Conservation (phyloP, 768 basidiomycete species). For the Amanita pallidorosea region DNA sequence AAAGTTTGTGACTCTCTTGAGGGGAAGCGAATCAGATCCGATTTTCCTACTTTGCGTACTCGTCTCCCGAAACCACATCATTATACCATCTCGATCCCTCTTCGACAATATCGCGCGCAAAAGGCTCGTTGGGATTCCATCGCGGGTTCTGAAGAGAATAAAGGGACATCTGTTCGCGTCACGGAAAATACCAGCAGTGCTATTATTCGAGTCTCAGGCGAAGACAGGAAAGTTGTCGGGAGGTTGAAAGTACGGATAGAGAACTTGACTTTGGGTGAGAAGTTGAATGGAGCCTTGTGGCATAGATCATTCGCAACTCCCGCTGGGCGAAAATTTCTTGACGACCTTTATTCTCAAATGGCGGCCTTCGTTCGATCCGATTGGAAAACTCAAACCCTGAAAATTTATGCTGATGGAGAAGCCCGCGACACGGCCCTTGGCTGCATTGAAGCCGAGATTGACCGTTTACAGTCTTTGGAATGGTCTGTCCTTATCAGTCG, state of each 20-base stretch:
- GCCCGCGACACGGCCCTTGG: slow-evolving; percentile 30
- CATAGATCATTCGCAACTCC: slow-evolving; percentile 28
- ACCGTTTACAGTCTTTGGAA: slow-evolving; percentile 33
- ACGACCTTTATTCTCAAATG: slow-evolving; percentile 20
- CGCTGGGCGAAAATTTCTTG: slow-evolving; percentile 23
- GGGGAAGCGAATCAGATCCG: slow-evolving; percentile 16
- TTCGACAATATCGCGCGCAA: slow-evolving; percentile 41
- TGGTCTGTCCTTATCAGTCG: slow-evolving; percentile 26
- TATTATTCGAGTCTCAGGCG: slow-evolving; percentile 35
- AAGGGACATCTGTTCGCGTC: slow-evolving; percentile 22
- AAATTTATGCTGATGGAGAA: slow-evolving; percentile 30
- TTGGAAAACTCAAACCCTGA: slow-evolving; percentile 31
- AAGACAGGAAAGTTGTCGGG: slow-evolving; percentile 42
- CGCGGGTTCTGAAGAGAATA: slow-evolving; percentile 21
- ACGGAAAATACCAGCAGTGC: slow-evolving; percentile 12
- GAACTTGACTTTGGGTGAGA: slow-evolving; percentile 38
- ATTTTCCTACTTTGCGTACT: slow-evolving; percentile 23
- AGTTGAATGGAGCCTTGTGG: slow-evolving; percentile 34
- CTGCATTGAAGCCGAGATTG: slow-evolving; percentile 35
- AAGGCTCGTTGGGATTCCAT: slow-evolving; percentile 37
- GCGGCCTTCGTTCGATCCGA: slow-evolving; percentile 35
- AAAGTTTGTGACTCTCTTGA: slow-evolving; percentile 24
- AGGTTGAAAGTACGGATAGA: slow-evolving; percentile 52
- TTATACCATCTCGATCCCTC: slow-evolving; percentile 39
- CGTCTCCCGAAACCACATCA: slow-evolving; percentile 37